Percentiles rank a stretch among this genome's conserved stretches.
Conservation (phyloP, 2,329 filamentous ascomycete genomes). For the Byssochlamys sp. region DNA sequence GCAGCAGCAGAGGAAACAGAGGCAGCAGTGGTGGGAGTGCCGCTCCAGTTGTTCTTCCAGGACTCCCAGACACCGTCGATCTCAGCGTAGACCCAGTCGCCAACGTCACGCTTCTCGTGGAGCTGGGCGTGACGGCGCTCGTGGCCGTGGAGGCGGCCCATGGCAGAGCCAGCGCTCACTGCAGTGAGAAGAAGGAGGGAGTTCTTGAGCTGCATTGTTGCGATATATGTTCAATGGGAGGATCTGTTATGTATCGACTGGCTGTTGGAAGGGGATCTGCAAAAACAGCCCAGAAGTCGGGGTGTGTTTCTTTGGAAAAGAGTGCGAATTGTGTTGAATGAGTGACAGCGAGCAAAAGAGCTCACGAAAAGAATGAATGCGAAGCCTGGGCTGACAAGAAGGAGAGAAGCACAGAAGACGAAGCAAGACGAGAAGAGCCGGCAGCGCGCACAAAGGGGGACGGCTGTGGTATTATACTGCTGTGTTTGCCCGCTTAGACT, state of each 20-base stretch:
- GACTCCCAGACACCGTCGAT: slow-evolving; percentile 25
- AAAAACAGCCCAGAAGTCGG: neutral
- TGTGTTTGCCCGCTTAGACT: neutral
- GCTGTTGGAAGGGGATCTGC: neutral
- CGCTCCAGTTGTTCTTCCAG: slow-evolving; percentile 29
- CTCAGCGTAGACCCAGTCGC: slow-evolving; percentile 22
- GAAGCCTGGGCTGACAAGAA: slow-evolving; percentile 1
- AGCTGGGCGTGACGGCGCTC: slow-evolving; percentile 28
- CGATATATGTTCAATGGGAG: slow-evolving; percentile 1
- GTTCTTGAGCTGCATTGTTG: slow-evolving; percentile 32
- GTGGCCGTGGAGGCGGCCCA: slow-evolving; percentile 30
- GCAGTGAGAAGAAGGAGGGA: slow-evolving; percentile 27
- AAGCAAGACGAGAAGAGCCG: neutral
- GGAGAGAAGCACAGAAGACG: neutral
- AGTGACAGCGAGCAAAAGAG: slow-evolving; percentile 7
- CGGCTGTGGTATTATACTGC: neutral
- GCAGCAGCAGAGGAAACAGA: slow-evolving; percentile 4
- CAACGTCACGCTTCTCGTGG: slow-evolving; percentile 19
- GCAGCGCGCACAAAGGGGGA: neutral
- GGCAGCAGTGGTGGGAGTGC: slow-evolving; percentile 9
- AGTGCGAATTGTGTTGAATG: slow-evolving; percentile 3
- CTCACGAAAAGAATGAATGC: slow-evolving; percentile 2
- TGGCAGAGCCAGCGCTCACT: slow-evolving; percentile 26
- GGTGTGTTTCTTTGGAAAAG: slow-evolving; percentile 3
- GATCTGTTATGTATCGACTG: neutral